phyloP scores from a whole-genome alignment of 495 filamentous ascomycete genomes.

The Cenococcum geophilum region DNA sequence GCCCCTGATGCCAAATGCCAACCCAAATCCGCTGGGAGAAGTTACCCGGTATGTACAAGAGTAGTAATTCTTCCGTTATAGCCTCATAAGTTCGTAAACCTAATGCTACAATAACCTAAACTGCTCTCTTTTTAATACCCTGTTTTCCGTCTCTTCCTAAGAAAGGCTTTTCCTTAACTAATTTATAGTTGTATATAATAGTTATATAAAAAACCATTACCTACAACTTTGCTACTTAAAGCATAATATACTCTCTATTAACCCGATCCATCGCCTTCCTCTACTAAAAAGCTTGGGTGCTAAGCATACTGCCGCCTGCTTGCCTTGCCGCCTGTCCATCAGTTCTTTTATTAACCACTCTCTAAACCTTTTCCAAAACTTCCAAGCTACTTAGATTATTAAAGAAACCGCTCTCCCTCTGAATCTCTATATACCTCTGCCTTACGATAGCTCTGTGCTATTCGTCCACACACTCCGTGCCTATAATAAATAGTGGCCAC shows the following conservation, averaged over 20 bases:
- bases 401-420: constrained; percentile 80
- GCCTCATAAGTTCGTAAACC: not conserved
- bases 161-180: not conserved
- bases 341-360: constrained; percentile 44
- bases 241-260: constrained; percentile 83
- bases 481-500: constrained; percentile 89
- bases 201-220: no score
- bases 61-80: not conserved
- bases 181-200: no score
- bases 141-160: not conserved
- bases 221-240: constrained; percentile 42
- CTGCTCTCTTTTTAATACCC: not conserved
- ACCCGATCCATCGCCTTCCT: constrained; percentile 66
- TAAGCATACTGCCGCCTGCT: constrained; percentile 18
- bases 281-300: constrained; percentile 62
- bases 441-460: constrained; percentile 71
- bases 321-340: constrained; percentile 40
- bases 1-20: not conserved
- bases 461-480: constrained; percentile 83
- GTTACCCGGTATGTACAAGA: not conserved
- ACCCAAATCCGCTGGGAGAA: not conserved
- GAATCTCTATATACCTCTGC: constrained; percentile 74
- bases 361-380: constrained; percentile 81
- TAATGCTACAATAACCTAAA: not conserved
- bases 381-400: constrained; percentile 86